Evolutionary conservation across 208 protist genomes (phyloP).

Genomic region (Wallacemonas sp.): DNA sequence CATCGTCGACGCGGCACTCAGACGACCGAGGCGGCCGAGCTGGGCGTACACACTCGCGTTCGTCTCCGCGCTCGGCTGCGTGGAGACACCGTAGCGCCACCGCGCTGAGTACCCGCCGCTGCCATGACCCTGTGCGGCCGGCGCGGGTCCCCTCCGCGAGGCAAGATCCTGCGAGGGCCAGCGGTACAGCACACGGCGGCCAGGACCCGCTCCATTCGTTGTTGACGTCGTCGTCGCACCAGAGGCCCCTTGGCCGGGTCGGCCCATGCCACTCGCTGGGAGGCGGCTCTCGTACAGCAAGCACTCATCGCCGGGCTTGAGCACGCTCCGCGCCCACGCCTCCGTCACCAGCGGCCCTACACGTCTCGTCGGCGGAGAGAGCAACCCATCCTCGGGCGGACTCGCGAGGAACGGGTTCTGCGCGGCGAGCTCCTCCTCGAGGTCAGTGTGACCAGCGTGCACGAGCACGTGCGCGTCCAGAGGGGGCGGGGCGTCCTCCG

Average conservation of each 20-base stretch:
- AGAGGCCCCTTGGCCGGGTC: too few species aligned
- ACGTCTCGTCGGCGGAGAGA: not conserved
- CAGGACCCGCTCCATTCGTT: not conserved
- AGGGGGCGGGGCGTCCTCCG: not conserved
- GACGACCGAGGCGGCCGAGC: not conserved
- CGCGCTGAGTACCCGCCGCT: too few species aligned
- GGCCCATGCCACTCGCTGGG: not conserved
- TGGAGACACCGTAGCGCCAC: conserved; percentile 5
- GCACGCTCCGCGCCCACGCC: conserved; percentile 73
- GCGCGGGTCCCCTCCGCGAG: not conserved
- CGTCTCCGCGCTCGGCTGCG: not conserved
- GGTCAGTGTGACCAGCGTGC: not conserved
- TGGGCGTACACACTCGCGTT: conserved; percentile 1
- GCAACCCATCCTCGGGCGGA: not conserved
- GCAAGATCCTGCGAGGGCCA: not conserved
- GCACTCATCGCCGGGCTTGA: conserved; percentile 75
- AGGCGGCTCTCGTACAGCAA: conserved; percentile 49
- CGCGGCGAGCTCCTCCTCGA: not conserved
- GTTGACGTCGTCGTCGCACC: not conserved
- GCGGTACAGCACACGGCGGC: not conserved
- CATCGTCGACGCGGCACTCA: not conserved
- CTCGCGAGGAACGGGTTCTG: not conserved
- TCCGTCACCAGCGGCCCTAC: conserved; percentile 74
- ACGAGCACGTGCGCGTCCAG: not conserved
- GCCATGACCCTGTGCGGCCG: not conserved